Evolutionary conservation across 441 rosid genomes (phyloP).

Genomic region (Populus tomentosa): DNA sequence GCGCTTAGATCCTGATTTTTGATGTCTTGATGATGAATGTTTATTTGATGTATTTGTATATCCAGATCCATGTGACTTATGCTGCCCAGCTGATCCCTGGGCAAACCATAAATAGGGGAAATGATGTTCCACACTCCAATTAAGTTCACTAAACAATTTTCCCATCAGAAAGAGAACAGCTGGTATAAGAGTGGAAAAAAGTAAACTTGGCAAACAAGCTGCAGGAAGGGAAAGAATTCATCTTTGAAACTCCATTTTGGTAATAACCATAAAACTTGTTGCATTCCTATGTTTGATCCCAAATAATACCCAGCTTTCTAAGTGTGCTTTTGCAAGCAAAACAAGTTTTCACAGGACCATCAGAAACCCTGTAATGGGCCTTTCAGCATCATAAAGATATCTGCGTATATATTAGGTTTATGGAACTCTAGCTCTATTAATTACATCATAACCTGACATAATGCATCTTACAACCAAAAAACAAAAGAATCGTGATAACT

Average conservation of each 20-base stretch:
- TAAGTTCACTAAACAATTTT: constrained; percentile 2
- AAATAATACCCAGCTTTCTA: neutral
- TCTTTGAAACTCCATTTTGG: neutral
- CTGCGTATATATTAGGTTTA: neutral
- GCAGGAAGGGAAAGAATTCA: neutral
- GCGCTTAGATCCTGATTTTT: constrained; percentile 60
- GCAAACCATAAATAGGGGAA: constrained; percentile 14
- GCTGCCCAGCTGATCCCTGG: constrained; percentile 55
- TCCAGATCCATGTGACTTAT: constrained; percentile 51
- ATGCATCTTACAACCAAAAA: neutral
- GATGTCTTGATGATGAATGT: constrained; percentile 50
- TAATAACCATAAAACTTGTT: neutral
- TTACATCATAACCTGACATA: neutral
- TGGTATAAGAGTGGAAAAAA: neutral
- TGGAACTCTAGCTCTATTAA: neutral
- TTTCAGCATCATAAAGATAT: too few species aligned
- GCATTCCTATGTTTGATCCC: neutral
- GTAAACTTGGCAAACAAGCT: neutral
- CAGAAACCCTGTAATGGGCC: neutral
- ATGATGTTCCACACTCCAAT: constrained; percentile 5
- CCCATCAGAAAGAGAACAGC: neutral
- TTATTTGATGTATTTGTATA: constrained; percentile 48
- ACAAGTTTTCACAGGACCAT: neutral
- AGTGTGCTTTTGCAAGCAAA: neutral
- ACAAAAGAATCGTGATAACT: neutral